Base-by-base conservation (phyloP, 2,329 filamentous ascomycete genomes). In the Trichophyton simii region DNA sequence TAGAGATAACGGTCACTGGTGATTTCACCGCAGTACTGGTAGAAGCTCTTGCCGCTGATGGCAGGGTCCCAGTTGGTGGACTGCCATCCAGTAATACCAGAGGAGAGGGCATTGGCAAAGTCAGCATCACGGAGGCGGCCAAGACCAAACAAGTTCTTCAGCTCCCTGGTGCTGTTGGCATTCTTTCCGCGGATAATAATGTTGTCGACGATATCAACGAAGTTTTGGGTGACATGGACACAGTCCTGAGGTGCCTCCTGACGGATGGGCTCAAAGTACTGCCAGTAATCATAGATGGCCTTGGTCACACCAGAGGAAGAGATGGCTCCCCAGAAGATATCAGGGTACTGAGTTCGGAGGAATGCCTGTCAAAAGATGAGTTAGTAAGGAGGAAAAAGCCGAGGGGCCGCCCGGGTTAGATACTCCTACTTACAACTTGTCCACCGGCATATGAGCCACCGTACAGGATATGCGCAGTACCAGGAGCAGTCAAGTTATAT, bases 401-500 rank as follows among this genome's bases (percentile, higher is more conserved):
- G 42, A 46, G 2, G 1, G 2, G 1, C 34, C 34, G 3, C 34
- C 11, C 41, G 6, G 6, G 41, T n/a, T 18, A 44, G n/a, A 13
- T 15, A n/a, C 41, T 36, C 25, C 25, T 48, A 63, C 63, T 57
- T 62, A 65, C 63, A 8, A 85, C 87, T 66, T 91, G 87, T 0
- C 85, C 86, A 1, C 90, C 90, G 0, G 89, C 88, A 68, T 95
- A 95, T 0, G 87, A 91, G 0, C 89, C 89, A 1, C 90, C 90
- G 64, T 95, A 95, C 0, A 84, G 83, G 62, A 95, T 86, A 75
- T 86, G 94, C 0, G 89, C 83, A 0, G 83, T 84, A 2, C 77
- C 79, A 0, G 82, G 76, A 0, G 88, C 82, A 0, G 83, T 89
- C 42, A 94, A 74, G 65, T 90, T 80, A 25, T 81, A 68, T 64